phyloP scores from a whole-genome alignment of 1,284 basidiomycete species.

The Coniferiporia sulphurascens region DNA sequence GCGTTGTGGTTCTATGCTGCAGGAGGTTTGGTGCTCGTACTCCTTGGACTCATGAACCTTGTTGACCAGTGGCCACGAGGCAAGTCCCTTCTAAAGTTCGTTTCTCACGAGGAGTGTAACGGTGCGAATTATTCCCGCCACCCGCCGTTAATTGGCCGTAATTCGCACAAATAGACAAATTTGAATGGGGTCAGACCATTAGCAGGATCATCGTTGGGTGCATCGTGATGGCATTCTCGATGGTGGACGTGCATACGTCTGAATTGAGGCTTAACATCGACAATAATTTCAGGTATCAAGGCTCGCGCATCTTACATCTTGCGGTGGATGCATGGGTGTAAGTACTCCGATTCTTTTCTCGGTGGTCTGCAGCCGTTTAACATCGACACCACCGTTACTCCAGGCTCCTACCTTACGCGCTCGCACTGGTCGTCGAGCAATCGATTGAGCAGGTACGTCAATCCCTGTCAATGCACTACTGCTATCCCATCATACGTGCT shows the following conservation, averaged over 20 bases:
- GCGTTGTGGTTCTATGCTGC: constrained; percentile 18
- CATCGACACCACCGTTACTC: not conserved
- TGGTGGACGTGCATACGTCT: constrained; percentile 9
- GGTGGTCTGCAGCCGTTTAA: not conserved
- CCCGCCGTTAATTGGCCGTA: not conserved
- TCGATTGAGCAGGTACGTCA: constrained; percentile 13
- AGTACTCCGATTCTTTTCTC: not conserved
- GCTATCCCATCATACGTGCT: not conserved
- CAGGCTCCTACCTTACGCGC: constrained; percentile 12
- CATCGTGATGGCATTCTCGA: constrained; percentile 8
- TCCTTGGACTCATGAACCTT: constrained; percentile 2
- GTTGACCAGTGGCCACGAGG: constrained; percentile 10
- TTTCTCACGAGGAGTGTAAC: not conserved
- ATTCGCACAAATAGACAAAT: constrained; percentile 2
- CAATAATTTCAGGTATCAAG: constrained; percentile 6
- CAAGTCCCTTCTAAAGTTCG: not conserved
- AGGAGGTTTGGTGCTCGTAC: constrained; percentile 7
- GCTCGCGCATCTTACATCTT: constrained; percentile 15
- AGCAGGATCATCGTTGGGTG: constrained; percentile 12
- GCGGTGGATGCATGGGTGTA: constrained; percentile 14
- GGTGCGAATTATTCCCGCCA: not conserved
- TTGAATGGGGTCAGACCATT: constrained; percentile 17
- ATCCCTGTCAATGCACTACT: too few species aligned
- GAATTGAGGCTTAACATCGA: too few species aligned
- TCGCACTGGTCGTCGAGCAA: constrained; percentile 8